Evolutionary conservation across 495 filamentous ascomycete genomes (phyloP), one percentile per base, ranked within the genome.

Genomic region (Massariosphaeria phaeospora): DNA sequence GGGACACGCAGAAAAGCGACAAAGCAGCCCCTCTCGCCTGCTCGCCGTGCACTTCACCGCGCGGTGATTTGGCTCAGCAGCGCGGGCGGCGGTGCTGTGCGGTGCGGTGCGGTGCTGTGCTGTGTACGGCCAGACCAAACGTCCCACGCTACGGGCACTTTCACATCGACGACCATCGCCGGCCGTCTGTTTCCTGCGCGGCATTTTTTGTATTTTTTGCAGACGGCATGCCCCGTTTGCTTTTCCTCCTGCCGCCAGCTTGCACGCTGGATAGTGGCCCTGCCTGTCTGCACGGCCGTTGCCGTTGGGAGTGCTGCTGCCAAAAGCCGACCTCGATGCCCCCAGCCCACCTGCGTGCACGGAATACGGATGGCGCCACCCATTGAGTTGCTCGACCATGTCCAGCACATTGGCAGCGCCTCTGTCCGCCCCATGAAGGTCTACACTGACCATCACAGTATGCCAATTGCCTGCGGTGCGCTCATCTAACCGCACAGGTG

Each of bases 311-410:
- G n/a, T 26, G 24, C 46, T 20, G 10, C 31, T 7, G 12, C 46
- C 12, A 17, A 17, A 8, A 38, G 10, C 13, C 18, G 26, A 31
- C 31, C 7, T 13, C 27, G n/a, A n/a, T n/a, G n/a, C n/a, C 6
- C 46, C 46, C 31, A 7, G 9, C 18, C 20, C 10, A 35, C 13
- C 46, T 13, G 17, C 46, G 46, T 30, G 30, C 36, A 39, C 46
- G 46, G 46, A 49, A 49, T 47, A n/a, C n/a, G n/a, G n/a, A n/a
- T n/a, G n/a, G n/a, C n/a, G n/a, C 12, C 21, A 17, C 8, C 43
- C 43, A 47, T 36, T 49, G 46, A 49, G 31, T 27, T 49, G 9
- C 46, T 33, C 31, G 27, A 38, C 9, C 20, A 30, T 49, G 46
- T 33, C 46, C 31, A 38, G 8, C 2, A 26, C 21, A 26, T 17